Evolutionary conservation across 257 asterid genomes (phyloP), one percentile per base, ranked within the genome.

Genomic region (Solanum rostratum): DNA sequence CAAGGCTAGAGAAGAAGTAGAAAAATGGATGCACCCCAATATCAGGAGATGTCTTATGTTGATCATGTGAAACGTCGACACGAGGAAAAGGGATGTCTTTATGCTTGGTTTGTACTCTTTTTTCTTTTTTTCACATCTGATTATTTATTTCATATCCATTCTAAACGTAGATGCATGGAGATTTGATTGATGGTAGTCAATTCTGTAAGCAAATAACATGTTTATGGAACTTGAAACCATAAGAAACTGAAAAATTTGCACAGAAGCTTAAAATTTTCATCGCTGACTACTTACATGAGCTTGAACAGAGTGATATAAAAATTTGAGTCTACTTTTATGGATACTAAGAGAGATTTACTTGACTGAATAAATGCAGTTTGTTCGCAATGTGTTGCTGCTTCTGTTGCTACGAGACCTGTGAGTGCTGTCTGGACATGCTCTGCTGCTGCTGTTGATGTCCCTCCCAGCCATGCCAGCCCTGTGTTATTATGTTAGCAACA

Each of bases 341-440:
- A 10, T 33, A 66, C 24, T 66, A 68, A 68, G 46, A 63, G 11
- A 27, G 73, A 70, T 70, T 69, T 50, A 20, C 55, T 53, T 15
- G 43, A 53, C 20, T 79, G 45, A 5, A 57, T 27, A 39, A 2
- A 20, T 71, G 86, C 86, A 86, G 88, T 71, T 83, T 88, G 83
- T 89, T 89, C 82, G 30, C 89, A 7, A 8, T 62, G 84, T 89
- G 89, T 59, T 89, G 90, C 89, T 86, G 87, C 55, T 89, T 87
- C 85, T 89, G 90, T 62, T 87, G 89, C 88, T 89, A 70, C 53
- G 88, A 89, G 85, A 71, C 90, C 15, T 89, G 91, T 11, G 85
- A 89, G 83, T 87, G 90, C 85, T 87, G 86, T 82, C 85, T 86
- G 83, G 87, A 89, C 71, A 52, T 86, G 4, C 22, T 84, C 70